A percentile compares a stretch with the other conserved stretches of the same genome.
phyloP scores from a whole-genome alignment of 2,329 filamentous ascomycete genomes.

The Xylariaceae sp. region DNA sequence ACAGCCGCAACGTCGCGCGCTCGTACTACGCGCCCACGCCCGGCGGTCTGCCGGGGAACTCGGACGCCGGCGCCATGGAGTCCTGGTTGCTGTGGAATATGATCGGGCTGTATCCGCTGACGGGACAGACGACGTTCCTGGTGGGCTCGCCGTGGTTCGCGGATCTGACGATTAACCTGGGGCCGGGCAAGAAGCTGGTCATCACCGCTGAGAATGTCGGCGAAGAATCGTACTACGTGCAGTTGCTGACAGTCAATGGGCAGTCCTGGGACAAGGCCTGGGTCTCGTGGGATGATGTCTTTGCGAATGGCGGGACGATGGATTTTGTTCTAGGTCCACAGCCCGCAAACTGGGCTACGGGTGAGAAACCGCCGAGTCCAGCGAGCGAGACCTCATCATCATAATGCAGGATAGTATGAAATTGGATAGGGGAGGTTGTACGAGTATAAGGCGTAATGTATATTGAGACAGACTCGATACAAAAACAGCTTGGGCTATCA shows the following conservation, averaged over 20 bases:
- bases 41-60: conserved; percentile 70
- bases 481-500: no score
- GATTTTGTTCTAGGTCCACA: conserved; percentile 67
- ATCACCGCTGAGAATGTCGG: conserved; percentile 60
- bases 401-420: not conserved
- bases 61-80: conserved; percentile 76
- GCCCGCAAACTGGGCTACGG: conserved; percentile 62
- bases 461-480: no score
- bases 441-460: no score
- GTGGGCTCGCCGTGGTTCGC: conserved; percentile 68
- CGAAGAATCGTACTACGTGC: conserved; percentile 63
- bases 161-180: conserved; percentile 64
- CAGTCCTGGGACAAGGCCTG: conserved; percentile 66
- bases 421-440: no score
- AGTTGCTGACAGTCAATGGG: conserved; percentile 70
- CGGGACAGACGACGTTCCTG: conserved; percentile 71
- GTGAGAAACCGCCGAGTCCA: conserved; percentile 65
- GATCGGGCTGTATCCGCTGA: conserved; percentile 71
- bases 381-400: conserved; percentile 41
- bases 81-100: conserved; percentile 73
- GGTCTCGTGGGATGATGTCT: conserved; percentile 70
- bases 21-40: conserved; percentile 62
- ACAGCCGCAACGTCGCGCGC: conserved; percentile 64
- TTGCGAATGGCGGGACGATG: conserved; percentile 65
- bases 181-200: conserved; percentile 56